phyloP scores from a whole-genome alignment of 192 early-diverging fungal genomes.

The Backusella parvicylindrica region DNA sequence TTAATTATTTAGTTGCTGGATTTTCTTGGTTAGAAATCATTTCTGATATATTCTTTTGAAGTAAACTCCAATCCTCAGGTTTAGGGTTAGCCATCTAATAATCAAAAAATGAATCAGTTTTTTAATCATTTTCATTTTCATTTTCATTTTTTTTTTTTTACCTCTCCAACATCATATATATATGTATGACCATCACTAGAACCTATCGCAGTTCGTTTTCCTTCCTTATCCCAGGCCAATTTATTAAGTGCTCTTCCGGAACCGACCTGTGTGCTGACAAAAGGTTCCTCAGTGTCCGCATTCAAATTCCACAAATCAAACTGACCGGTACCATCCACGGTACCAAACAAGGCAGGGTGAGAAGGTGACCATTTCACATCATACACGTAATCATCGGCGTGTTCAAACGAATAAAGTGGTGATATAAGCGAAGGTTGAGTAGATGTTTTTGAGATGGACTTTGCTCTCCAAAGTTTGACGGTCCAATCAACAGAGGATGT shows the following conservation, averaged over 20 bases:
- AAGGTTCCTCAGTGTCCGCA: slow-evolving; percentile 71
- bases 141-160: slow-evolving; percentile 32
- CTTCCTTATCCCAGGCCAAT: slow-evolving; percentile 91
- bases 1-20: slow-evolving; percentile 19
- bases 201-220: slow-evolving; percentile 75
- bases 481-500: slow-evolving; percentile 97
- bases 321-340: slow-evolving; percentile 85
- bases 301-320: slow-evolving; percentile 96
- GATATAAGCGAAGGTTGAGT: slow-evolving; percentile 50
- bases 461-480: slow-evolving; percentile 90
- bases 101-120: not conserved
- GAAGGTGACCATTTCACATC: slow-evolving; percentile 97
- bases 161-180: slow-evolving; percentile 93
- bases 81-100: slow-evolving; percentile 49
- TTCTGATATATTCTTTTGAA: slow-evolving; percentile 51
- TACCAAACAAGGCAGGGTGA: slow-evolving; percentile 93
- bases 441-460: slow-evolving; percentile 50
- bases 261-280: slow-evolving; percentile 55
- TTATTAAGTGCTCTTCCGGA: slow-evolving; percentile 83
- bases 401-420: slow-evolving; percentile 84
- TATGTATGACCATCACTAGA: slow-evolving; percentile 80
- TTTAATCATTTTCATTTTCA: no score
- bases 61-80: slow-evolving; percentile 47
- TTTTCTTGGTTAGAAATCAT: slow-evolving; percentile 50
- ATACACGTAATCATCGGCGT: slow-evolving; percentile 94